phyloP scores from a whole-genome alignment of 202 grass and related monocot species.

The Zizania palustris region DNA sequence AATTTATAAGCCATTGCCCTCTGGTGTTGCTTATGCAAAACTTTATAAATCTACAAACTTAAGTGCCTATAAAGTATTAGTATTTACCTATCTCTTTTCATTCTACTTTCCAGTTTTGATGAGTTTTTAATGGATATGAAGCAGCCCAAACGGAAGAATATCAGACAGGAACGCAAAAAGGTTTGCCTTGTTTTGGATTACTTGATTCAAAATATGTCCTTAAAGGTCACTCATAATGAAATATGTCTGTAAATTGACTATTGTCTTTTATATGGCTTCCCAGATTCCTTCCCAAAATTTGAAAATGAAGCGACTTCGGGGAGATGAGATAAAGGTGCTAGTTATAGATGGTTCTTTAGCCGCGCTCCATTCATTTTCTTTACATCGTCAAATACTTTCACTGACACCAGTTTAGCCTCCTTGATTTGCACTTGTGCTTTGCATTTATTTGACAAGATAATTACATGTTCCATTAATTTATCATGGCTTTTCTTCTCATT shows the following conservation, averaged over 20 bases:
- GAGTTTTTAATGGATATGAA: constrained; percentile 99
- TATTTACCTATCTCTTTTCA: constrained; percentile 38
- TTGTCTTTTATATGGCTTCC: constrained; percentile 30
- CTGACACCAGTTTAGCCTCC: neutral
- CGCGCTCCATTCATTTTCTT: constrained; percentile 29
- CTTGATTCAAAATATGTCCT: neutral
- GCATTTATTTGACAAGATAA: constrained; percentile 27
- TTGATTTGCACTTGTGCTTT: constrained; percentile 5
- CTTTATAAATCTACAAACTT: constrained; percentile 10
- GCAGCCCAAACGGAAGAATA: constrained; percentile 88
- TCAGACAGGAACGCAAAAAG: constrained; percentile 95
- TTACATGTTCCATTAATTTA: constrained; percentile 40
- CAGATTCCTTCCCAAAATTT: constrained; percentile 88
- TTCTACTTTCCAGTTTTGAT: constrained; percentile 71
- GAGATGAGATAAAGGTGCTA: constrained; percentile 85
- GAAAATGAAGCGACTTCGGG: constrained; percentile 86
- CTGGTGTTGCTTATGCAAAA: constrained; percentile 21
- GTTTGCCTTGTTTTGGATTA: constrained; percentile 51
- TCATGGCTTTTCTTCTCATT: constrained; percentile 50
- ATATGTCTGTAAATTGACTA: constrained; percentile 33
- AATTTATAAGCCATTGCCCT: neutral
- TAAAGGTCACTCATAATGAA: neutral
- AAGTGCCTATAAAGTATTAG: constrained; percentile 19
- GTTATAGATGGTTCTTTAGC: constrained; percentile 9
- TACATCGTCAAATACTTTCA: constrained; percentile 28